Conservation (phyloP, 2,329 filamentous ascomycete genomes). For the Aureobasidium sp. region DNA sequence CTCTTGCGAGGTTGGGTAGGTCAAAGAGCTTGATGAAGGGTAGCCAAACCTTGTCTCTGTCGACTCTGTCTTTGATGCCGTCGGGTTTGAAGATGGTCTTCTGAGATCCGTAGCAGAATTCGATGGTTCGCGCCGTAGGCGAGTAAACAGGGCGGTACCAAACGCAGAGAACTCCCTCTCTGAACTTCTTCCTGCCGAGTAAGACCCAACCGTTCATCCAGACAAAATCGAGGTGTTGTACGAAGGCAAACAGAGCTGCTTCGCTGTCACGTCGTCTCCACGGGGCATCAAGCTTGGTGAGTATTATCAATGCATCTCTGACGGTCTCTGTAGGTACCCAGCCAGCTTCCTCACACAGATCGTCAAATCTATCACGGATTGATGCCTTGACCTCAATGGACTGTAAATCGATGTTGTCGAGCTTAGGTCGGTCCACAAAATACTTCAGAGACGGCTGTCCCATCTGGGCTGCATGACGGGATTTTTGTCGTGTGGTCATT, state of each 20-base stretch:
- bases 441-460: neutral
- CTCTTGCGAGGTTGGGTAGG: neutral
- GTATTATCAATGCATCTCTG: neutral
- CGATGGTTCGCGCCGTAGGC: neutral
- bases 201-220: neutral
- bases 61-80: neutral
- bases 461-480: neutral
- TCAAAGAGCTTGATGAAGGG: conserved; percentile 1
- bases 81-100: neutral
- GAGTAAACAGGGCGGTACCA: neutral
- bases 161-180: neutral
- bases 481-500: neutral
- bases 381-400: neutral
- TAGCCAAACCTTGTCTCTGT: conserved; percentile 1
- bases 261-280: neutral
- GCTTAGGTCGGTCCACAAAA: neutral
- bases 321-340: neutral
- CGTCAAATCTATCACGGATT: neutral
- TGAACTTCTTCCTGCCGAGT: neutral
- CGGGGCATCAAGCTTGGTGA: neutral
- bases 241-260: neutral
- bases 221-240: neutral
- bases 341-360: neutral
- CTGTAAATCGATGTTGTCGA: neutral
- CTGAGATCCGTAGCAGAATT: neutral